phyloP scores from a whole-genome alignment of 148 eudicot species.

The Vaccinium corymbosum region DNA sequence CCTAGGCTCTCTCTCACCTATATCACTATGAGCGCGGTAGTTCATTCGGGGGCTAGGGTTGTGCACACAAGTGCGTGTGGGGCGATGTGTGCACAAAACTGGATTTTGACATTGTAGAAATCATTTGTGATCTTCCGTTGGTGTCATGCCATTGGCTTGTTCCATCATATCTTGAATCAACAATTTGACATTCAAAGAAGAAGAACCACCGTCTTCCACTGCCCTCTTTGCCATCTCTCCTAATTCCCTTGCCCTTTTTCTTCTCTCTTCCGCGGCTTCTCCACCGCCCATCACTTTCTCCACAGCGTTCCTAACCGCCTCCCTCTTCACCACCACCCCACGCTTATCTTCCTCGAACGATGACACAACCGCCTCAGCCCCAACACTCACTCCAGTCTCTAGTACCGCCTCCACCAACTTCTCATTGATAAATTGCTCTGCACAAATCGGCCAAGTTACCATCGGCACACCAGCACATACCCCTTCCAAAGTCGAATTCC shows the following conservation, averaged over 20 bases:
- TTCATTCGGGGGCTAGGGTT: too few species aligned
- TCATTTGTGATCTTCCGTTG: background rate
- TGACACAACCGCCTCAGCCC: constrained; percentile 8
- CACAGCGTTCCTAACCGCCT: constrained; percentile 1
- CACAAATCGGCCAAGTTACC: constrained; percentile 29
- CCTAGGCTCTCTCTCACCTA: too few species aligned
- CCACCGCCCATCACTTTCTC: constrained; percentile 12
- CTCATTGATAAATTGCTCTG: constrained; percentile 31
- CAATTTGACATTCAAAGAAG: constrained; percentile 5
- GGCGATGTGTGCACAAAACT: too few species aligned
- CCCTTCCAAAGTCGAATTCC: constrained; percentile 34
- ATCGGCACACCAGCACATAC: constrained; percentile 24
- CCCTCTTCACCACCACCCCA: constrained; percentile 17
- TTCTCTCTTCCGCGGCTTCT: constrained; percentile 14
- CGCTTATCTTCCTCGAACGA: constrained; percentile 15
- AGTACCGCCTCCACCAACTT: constrained; percentile 21
- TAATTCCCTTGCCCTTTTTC: constrained; percentile 9
- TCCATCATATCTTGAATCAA: constrained; percentile 12
- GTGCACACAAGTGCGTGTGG: too few species aligned
- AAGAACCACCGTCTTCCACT: constrained; percentile 22
- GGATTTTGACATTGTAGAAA: background rate
- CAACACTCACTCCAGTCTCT: constrained; percentile 19
- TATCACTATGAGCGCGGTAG: too few species aligned
- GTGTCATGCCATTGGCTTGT: background rate
- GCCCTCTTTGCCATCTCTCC: constrained; percentile 20